Conservation (phyloP, 2,329 filamentous ascomycete species). For the Bipolaris oryzae region DNA sequence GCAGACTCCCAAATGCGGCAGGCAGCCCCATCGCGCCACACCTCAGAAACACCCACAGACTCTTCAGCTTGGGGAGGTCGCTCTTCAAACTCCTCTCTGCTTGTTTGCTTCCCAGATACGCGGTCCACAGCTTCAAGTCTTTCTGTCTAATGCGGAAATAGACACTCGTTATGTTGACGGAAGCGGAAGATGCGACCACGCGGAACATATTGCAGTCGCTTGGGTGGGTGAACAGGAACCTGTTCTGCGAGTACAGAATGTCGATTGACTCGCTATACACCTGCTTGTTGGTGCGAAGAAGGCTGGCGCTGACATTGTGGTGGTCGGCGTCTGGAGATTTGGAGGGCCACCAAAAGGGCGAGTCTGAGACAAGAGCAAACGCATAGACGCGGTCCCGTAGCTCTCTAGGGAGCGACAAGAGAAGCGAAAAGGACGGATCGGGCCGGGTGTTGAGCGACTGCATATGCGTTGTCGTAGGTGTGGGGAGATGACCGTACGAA, state of each 20-base stretch:
- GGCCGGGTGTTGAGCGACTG: constrained; percentile 5
- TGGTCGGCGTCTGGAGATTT: constrained; percentile 16
- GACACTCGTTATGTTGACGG: constrained; percentile 36
- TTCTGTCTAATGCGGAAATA: constrained; percentile 47
- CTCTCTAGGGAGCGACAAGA: constrained; percentile 46
- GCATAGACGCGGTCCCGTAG: constrained; percentile 46
- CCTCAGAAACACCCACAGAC: constrained; percentile 44
- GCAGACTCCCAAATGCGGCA: not conserved
- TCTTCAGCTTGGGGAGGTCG: constrained; percentile 46
- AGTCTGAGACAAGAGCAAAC: constrained; percentile 38
- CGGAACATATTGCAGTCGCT: constrained; percentile 50
- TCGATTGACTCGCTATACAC: constrained; percentile 43
- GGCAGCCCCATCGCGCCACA: constrained; percentile 27
- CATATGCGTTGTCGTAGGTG: not conserved
- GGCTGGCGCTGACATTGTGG: constrained; percentile 32
- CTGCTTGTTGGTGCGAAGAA: constrained; percentile 38
- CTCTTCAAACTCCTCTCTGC: constrained; percentile 37
- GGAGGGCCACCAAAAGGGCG: constrained; percentile 44
- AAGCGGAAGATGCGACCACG: constrained; percentile 39
- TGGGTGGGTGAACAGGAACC: constrained; percentile 48
- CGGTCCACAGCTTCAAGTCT: constrained; percentile 47
- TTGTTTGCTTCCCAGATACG: constrained; percentile 43
- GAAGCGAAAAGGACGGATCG: constrained; percentile 39
- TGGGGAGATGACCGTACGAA: constrained; percentile 22
- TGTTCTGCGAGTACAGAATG: constrained; percentile 46